phyloP scores from a whole-genome alignment of 371 early-diverging fungal species.

The Apophysomyces trapeziformis region DNA sequence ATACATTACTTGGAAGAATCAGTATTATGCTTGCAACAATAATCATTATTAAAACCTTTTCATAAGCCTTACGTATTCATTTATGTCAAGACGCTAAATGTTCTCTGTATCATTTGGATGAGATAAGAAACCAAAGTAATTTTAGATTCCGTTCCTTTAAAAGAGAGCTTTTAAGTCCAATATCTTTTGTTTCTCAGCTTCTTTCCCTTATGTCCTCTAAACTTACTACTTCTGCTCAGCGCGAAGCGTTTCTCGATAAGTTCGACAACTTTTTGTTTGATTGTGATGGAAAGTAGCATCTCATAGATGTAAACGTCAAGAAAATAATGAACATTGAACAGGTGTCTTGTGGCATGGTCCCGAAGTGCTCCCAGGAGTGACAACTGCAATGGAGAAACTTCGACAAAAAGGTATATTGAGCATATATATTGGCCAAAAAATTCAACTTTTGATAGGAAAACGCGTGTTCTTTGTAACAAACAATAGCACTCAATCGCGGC shows the following conservation, averaged over 20 bases:
- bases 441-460: conserved; percentile 62
- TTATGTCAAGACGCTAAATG: too few relatives aligned
- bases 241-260: conserved; percentile 54
- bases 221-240: conserved; percentile 32
- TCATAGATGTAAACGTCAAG: not conserved
- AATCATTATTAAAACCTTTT: too few relatives aligned
- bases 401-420: conserved; percentile 63
- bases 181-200: not conserved
- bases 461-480: conserved; percentile 93
- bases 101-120: too few relatives aligned
- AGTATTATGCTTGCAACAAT: too few relatives aligned
- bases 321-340: conserved; percentile 23
- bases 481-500: conserved; percentile 92
- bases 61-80: too few relatives aligned
- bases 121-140: too few relatives aligned
- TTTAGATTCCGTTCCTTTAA: too few relatives aligned
- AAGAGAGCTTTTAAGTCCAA: not conserved
- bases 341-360: conserved; percentile 94
- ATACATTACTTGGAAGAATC: too few relatives aligned
- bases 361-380: conserved; percentile 67
- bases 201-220: conserved; percentile 29
- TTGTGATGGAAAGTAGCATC: conserved; percentile 82
- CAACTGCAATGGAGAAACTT: conserved; percentile 71
- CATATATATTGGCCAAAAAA: not conserved
- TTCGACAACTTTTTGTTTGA: conserved; percentile 95